Base-by-base conservation (phyloP, 805 yeast genomes). In the Hanseniaspora meyeri region DNA sequence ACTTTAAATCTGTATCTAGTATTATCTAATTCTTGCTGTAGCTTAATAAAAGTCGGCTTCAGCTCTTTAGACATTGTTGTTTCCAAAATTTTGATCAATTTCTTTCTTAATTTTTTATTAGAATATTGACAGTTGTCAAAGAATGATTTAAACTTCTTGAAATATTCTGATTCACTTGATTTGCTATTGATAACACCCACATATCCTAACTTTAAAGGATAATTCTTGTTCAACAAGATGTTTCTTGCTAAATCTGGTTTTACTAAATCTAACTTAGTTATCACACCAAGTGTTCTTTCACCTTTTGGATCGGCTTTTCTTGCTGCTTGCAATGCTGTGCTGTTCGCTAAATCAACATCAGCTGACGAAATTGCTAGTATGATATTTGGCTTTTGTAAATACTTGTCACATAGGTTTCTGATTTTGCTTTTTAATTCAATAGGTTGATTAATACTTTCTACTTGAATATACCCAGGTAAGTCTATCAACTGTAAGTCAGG, bases 391-490 rank as follows among this genome's bases (percentile, higher is more conserved):
- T 85, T 83, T 64, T 85, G 87, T 59, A 93, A 75, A 65, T 93
- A 93, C 66, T 81, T 80, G 62, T 86, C 86, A 70, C 97, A 93
- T 34, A 93, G 73, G 53, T 76, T 80, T 58, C 87, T 74, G 62
- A 93, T 93, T 65, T 82, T 86, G 34, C 77, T 76, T 65, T 91
- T 91, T 59, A 93, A 76, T 58, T 83, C 87, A 4, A 76, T 70
- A 0, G 99, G 99, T 70, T 93, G 98, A 68, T 91, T 97, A 1
- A 95, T 90, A 2, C 97, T 95, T 66, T 93, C 96, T 5, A 93
- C 81, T 68, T 93, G 99, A 61, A 93, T 95, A 67, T 93, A 93
- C 9, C 99, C 99, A 0, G 99, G 99, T 59, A 93, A 74, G 73
- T 93, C 99, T 19, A 95, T 96, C 61, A 93, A 72, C 0, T 97